Base-by-base conservation (phyloP, 371 early-diverging fungal genomes). In the Phascolomyces articulosus region DNA sequence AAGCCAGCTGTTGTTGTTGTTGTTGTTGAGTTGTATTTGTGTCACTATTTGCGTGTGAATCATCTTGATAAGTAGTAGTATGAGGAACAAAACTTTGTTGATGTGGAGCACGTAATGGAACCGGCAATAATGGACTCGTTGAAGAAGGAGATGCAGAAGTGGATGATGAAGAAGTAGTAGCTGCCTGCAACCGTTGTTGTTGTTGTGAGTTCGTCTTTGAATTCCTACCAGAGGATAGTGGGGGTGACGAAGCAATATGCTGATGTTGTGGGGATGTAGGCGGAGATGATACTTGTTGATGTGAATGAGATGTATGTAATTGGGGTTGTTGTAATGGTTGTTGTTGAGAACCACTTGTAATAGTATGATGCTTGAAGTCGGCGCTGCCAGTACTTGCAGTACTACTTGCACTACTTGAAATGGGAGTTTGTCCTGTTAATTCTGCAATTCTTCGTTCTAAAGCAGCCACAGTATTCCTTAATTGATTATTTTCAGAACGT, bases 401-500 rank as follows among this genome's bases (percentile, higher is more conserved):
- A 47, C 57, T 58, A 28, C 23, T 20, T 16, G 27, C 41, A 23
- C 54, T 51, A 11, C 62, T 40, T 34, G 55, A 54, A 16, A 38
- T 23, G 15, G 64, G 49, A 29, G 58, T 57, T 21, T 56, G 64
- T 15, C 68, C 68, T 16, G 68, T 63, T 21, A 68, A 21, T 21
- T 63, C 54, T 7, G 58, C 63, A n/a, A 70, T 49, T 23, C 64
- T 44, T 20, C 47, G 41, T 51, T 70, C 64, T 34, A 70, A 29
- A 13, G 34, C 23, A 3, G 55, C n/a, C 53, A 66, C 62, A 34
- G 69, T 38, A 55, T 60, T 67, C 21, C 66, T 68, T 31, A 80
- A 58, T 20, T 70, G 65, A 15, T 48, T 61, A 58, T 84, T 87
- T 55, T 82, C 76, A n/a, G 69, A 67, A 7, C 73, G 63, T 26